Evolutionary conservation across 2,329 filamentous ascomycete genomes (phyloP), one percentile per base, ranked within the genome.

Genomic region (Dothistroma septosporum): DNA sequence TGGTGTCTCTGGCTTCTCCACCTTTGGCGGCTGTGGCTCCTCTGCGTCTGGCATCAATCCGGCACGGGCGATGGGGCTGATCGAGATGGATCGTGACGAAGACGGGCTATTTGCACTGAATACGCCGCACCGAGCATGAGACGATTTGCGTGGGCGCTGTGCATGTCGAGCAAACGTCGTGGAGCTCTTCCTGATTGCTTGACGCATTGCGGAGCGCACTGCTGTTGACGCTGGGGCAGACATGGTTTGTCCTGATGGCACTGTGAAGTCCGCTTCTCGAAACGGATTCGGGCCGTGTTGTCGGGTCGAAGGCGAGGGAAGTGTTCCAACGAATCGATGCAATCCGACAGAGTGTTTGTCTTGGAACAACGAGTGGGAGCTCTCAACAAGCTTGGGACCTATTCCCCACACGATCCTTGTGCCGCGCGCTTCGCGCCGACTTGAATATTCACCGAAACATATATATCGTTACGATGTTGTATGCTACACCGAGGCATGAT

Each of bases 1-100:
- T 57, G 76, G 72, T 35, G 70, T 70, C 64, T 77, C 70, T 60
- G 70, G 72, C 37, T 59, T 56, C 24, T 65, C 59, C 44, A 74
- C 71, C 33, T 64, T 49, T 58, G 79, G 72, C 66, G 78, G 71
- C 53, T 76, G 71, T 6, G 77, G 70, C 48, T 80, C 77, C 46
- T 72, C 69, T 14, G 67, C 66, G 24, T 75, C 71, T 1, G 79
- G 79, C 75, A 80, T 77, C 47, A 80, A 72, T 58, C 77, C 74
- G 21, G 67, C 69, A 19, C 55, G 62, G 16, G 56, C 28, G 37
- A 63, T 56, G 4, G 44, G 10, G 11, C 62, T 55, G 1, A 53
- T 58, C 33, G 70, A 71, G 48, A 69, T 63, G 32, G 57, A 66
- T 62, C 66, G 58, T 41, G 66, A 54, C 11, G 64, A 60, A 19